Conservation (phyloP, 495 filamentous ascomycete species). For the Cercophora sp. region DNA sequence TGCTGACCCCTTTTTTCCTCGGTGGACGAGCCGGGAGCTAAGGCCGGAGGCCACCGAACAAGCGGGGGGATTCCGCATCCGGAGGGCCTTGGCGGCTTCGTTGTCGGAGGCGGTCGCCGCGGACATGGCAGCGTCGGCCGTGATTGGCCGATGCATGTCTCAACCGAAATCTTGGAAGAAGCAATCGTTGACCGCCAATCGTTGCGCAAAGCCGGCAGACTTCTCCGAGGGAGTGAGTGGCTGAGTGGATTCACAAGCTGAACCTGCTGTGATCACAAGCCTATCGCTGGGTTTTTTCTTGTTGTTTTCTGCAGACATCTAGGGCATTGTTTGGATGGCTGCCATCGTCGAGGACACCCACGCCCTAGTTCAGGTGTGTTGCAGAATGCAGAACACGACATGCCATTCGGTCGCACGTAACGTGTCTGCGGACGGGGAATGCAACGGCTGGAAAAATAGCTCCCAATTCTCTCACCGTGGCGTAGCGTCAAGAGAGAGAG, state of each 20-base stretch:
- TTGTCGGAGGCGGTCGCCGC: constrained; percentile 5
- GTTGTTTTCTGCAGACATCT: neutral
- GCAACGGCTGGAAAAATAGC: too few species aligned
- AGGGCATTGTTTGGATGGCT: neutral
- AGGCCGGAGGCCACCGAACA: constrained; percentile 9
- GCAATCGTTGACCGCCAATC: constrained; percentile 7
- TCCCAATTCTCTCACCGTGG: too few species aligned
- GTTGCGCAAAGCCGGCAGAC: neutral
- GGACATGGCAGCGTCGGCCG: constrained; percentile 10
- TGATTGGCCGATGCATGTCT: constrained; percentile 19
- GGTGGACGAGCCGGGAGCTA: neutral
- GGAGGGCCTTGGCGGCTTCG: constrained; percentile 4
- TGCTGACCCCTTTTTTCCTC: neutral
- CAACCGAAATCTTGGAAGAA: constrained; percentile 9
- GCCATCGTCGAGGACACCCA: neutral
- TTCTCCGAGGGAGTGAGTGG: constrained; percentile 1
- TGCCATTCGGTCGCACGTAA: neutral
- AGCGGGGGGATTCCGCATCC: constrained; percentile 11
- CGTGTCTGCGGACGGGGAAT: too few species aligned
- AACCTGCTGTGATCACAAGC: constrained; percentile 2
- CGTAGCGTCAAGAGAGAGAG: neutral
- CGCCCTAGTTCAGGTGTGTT: neutral
- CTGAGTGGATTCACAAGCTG: constrained; percentile 8
- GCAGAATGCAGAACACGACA: neutral
- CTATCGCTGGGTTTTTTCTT: neutral